Evolutionary conservation across 495 filamentous ascomycete species (phyloP), one percentile per base, ranked within the genome.

Genomic region (Aspergillus diversus): DNA sequence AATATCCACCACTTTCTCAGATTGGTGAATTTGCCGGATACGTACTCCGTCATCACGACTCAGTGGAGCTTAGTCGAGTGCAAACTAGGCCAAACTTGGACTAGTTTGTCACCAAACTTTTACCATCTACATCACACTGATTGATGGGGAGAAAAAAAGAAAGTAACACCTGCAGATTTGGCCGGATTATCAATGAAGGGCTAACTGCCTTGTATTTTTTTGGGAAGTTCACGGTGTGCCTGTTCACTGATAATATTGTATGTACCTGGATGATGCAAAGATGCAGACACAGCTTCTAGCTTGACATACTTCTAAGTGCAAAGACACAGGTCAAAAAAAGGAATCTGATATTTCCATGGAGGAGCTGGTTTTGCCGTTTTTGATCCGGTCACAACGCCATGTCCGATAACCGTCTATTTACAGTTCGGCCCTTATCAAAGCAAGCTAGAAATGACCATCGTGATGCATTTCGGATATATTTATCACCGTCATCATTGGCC

Each of bases 401-500:
- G 79, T 69, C 77, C 5, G 79, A 81, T 7, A 53, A 70, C 47
- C 77, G 79, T 62, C 70, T 70, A 55, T 84, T 83, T 57, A 81
- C 80, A 27, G 81, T 86, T 63, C 81, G 89, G 59, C 82, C 84
- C 4, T 66, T 83, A 37, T 75, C 82, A 46, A 81, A 80, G 57
- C 78, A 83, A 67, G 75, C 81, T 49, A 75, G 79, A 50, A 77
- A 78, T 55, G 84, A 84, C 59, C 76, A 78, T 63, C 81, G 83
- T 72, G 84, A 86, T 70, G 80, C 83, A 11, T 89, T 90, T 65
- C 82, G 88, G 39, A 75, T 93, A 50, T 86, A 90, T 66, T 77
- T 93, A 17, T 86, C 86, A n/a, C 80, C 82, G 43, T 84, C 88
- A 12, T 84, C 84, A 31, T 75, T 93, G 9, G 80, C 86, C 51